Evolutionary conservation across 352 stramenopile species (phyloP).

Genomic region (Pythium volutum): DNA sequence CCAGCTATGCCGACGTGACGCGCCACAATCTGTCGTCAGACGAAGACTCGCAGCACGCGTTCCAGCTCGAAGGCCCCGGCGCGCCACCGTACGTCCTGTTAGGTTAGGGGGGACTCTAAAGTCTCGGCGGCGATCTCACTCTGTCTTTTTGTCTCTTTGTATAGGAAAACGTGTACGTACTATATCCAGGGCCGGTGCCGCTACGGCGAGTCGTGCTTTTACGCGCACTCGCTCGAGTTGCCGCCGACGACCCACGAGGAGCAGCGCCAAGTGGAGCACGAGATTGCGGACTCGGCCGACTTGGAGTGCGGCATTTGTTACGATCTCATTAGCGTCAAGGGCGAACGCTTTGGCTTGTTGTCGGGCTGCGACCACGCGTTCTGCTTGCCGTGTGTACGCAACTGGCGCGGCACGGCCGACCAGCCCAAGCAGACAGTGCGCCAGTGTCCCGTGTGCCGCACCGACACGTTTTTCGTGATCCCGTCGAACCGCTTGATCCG

Average conservation of each 20-base stretch:
- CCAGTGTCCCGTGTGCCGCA: slow-evolving; percentile 69
- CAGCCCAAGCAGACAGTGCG: slow-evolving; percentile 79
- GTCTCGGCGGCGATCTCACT: slow-evolving; percentile 10
- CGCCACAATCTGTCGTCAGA: slow-evolving; percentile 38
- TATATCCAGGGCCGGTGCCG: slow-evolving; percentile 75
- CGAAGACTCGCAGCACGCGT: slow-evolving; percentile 27
- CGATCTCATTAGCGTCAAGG: slow-evolving; percentile 68
- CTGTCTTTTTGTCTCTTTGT: slow-evolving; percentile 5
- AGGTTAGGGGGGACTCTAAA: background rate
- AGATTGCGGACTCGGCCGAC: slow-evolving; percentile 59
- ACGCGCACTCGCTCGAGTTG: slow-evolving; percentile 59
- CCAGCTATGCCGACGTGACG: slow-evolving; percentile 54
- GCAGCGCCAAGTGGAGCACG: slow-evolving; percentile 50
- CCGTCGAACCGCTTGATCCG: slow-evolving; percentile 80
- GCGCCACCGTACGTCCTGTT: slow-evolving; percentile 49
- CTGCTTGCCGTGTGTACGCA: slow-evolving; percentile 79
- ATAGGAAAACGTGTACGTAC: slow-evolving; percentile 80
- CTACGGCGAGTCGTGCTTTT: slow-evolving; percentile 83
- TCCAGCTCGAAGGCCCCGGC: slow-evolving; percentile 36
- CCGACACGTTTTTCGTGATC: slow-evolving; percentile 83
- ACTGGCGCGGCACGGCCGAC: slow-evolving; percentile 61
- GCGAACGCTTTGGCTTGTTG: slow-evolving; percentile 79
- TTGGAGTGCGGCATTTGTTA: slow-evolving; percentile 88
- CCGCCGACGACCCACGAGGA: slow-evolving; percentile 44
- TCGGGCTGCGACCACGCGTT: slow-evolving; percentile 82